Conservation (phyloP, 345 rosid genomes). For the Arabidopsis arenosa region DNA sequence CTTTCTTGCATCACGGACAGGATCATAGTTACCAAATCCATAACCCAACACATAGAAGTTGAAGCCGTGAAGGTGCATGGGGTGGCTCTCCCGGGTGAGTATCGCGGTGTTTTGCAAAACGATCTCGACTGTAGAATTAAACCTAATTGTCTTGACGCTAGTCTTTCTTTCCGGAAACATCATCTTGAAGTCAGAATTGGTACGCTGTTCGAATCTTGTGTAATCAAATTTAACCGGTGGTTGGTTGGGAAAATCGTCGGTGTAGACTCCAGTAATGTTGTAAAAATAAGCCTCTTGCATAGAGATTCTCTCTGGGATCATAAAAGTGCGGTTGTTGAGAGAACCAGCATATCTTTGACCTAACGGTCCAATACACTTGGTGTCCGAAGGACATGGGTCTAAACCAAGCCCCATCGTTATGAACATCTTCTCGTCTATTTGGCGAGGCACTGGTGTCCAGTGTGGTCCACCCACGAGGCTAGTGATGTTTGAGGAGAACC, state of each 20-base stretch:
- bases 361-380: constrained; percentile 48
- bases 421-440: constrained; percentile 68
- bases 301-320: constrained; percentile 47
- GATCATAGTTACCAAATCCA: constrained; percentile 80
- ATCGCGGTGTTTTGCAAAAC: constrained; percentile 75
- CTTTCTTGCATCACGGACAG: constrained; percentile 44
- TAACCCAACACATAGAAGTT: constrained; percentile 78
- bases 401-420: constrained; percentile 59
- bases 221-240: constrained; percentile 65
- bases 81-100: constrained; percentile 63
- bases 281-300: constrained; percentile 60
- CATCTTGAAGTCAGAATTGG: not conserved
- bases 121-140: constrained; percentile 67
- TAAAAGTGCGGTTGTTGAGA: constrained; percentile 72
- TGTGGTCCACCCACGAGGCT: constrained; percentile 52
- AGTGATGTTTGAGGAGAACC: constrained; percentile 59
- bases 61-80: constrained; percentile 86
- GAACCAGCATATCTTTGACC: constrained; percentile 47
- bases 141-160: constrained; percentile 58
- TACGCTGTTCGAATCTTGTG: constrained; percentile 29
- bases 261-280: constrained; percentile 61
- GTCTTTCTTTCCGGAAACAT: constrained; percentile 58
- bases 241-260: constrained; percentile 59
- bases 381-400: constrained; percentile 46
- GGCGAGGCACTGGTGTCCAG: constrained; percentile 66